Evolutionary conservation across 164 flowering plant genomes (phyloP), one percentile per base, ranked within the genome.

Genomic region (Malania oleifera): DNA sequence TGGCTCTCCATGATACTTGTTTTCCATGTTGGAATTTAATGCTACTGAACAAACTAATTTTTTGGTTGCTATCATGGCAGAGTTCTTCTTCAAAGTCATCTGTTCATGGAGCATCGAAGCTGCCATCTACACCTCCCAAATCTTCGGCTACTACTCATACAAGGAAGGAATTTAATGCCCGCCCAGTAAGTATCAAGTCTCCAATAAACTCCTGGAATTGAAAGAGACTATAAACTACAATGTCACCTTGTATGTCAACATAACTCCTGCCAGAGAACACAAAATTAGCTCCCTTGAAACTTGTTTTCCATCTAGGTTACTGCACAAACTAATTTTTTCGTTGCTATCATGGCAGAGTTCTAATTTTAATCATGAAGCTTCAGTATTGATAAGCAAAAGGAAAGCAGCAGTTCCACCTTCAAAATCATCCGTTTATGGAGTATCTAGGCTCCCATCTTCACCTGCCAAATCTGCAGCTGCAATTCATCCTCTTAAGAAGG

Each of bases 391-490:
- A 40, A 70, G 59, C 73, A 74, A 63, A 64, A 74, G 55, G 57
- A 76, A 64, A 57, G 51, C 70, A 19, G 20, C 50, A 20, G 17
- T 61, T 44, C 58, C 79, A 51, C 51, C 72, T 18, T 50, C 57
- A 3, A 76, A 61, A 51, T 50, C 67, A 14, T 38, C 56, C 23
- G 23, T 17, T 39, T 34, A 53, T 26, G 19, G 49, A 64, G 63
- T 63, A 52, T 37, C 74, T 5, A 68, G 56, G 65, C 9, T 58
- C 28, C 69, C 76, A 37, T 51, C 60, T 56, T 55, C 77, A 55
- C 79, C 83, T 25, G 65, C 74, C 8, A 75, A 53, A 63, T 61
- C 29, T 1, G 17, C 59, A 25, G 61, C 67, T 63, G 22, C 64
- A 27, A 17, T 25, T 56, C 68, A 15, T 45, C 29, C 69, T n/a